Conservation (phyloP, 257 asterid species). For the Nicotiana undulata region DNA sequence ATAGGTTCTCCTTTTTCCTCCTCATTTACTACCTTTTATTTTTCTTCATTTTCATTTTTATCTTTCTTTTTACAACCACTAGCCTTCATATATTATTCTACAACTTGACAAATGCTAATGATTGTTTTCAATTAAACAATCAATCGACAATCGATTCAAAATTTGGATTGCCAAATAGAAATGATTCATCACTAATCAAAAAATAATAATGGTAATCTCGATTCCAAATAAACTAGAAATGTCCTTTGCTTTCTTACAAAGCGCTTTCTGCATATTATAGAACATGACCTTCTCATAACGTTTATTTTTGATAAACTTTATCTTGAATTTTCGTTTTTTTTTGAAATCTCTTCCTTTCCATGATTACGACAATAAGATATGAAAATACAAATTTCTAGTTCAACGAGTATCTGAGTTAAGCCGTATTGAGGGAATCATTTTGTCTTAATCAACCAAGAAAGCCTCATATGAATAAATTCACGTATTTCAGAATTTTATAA, state of each 20-base stretch:
- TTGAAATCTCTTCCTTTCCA: background rate
- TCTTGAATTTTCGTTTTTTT: background rate
- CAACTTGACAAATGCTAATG: too few relatives aligned
- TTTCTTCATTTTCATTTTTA: background rate
- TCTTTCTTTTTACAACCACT: too few relatives aligned
- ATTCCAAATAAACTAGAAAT: background rate
- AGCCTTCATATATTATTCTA: too few relatives aligned
- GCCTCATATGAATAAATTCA: too few relatives aligned
- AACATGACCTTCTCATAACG: background rate
- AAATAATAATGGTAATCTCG: background rate
- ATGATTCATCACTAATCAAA: background rate
- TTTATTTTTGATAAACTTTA: background rate
- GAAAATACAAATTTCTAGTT: too few relatives aligned
- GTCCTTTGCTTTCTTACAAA: background rate
- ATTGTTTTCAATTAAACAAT: too few relatives aligned
- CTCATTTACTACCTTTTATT: background rate
- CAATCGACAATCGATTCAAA: background rate
- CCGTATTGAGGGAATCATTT: too few relatives aligned
- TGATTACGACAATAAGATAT: background rate
- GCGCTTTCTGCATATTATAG: background rate
- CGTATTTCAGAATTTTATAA: too few relatives aligned
- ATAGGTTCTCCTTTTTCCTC: background rate
- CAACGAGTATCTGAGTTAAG: too few relatives aligned
- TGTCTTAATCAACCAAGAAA: too few relatives aligned
- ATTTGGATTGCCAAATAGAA: background rate